These are phyloP conservation scores for Solanum virginianum DNA, from an alignment of 257 asterid genomes.

Conservation along the genomic window DNA sequence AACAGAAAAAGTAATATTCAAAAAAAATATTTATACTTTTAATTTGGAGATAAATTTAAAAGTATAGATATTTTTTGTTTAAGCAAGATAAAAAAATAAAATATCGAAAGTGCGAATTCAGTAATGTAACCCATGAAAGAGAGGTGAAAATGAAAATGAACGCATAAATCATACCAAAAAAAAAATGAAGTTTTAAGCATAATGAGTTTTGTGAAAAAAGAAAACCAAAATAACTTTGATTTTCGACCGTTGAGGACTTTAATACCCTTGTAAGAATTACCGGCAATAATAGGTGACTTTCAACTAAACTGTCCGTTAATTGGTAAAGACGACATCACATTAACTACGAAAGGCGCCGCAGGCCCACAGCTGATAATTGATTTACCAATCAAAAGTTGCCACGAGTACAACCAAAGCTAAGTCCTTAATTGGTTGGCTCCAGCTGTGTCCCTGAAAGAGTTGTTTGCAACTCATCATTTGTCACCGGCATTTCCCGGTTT, in stretches of 20 bases:
- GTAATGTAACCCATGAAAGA: too few relatives aligned
- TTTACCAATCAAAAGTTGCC: not conserved
- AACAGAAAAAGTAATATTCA: too few relatives aligned
- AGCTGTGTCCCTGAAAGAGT: not conserved
- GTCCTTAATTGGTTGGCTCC: not conserved
- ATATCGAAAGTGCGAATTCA: too few relatives aligned
- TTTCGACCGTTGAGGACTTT: not conserved
- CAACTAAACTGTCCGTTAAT: not conserved
- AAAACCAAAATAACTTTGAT: not conserved
- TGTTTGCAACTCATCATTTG: not conserved
- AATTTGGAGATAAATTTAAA: too few relatives aligned
- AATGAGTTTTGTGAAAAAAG: too few relatives aligned
- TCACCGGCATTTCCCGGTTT: conserved; percentile 14
- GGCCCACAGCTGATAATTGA: not conserved
- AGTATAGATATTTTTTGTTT: too few relatives aligned
- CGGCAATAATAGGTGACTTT: not conserved
- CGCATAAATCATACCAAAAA: not conserved
- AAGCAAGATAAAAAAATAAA: too few relatives aligned
- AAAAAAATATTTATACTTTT: too few relatives aligned
- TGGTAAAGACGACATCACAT: not conserved
- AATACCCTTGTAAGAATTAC: not conserved
- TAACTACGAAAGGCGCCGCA: not conserved
- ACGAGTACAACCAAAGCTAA: not conserved
- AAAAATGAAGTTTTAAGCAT: too few relatives aligned
- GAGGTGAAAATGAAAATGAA: not conserved